phyloP scores from a whole-genome alignment of 257 asterid species.

The Prunella vulgaris region DNA sequence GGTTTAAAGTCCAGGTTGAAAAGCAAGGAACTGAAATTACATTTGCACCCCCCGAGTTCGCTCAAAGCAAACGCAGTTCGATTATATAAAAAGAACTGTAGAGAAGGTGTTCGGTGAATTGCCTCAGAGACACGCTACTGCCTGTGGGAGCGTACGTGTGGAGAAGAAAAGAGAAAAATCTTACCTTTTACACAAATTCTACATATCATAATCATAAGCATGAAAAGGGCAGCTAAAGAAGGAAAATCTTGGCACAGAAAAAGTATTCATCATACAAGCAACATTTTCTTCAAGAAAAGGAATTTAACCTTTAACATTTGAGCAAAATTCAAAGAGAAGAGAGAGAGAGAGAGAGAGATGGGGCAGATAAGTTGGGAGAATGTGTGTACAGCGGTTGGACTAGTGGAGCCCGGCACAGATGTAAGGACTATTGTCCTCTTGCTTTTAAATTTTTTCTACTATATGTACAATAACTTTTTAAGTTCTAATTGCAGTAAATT shows the following conservation, averaged over 20 bases:
- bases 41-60: conserved; percentile 16
- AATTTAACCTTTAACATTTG: neutral
- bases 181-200: conserved; percentile 28
- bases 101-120: conserved; percentile 18
- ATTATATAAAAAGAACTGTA: conserved; percentile 10
- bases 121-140: conserved; percentile 48
- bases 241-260: neutral
- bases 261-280: neutral
- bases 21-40: conserved; percentile 1
- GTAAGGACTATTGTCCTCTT: too few species aligned
- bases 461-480: too few species aligned
- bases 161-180: conserved; percentile 18
- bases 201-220: conserved; percentile 5
- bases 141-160: conserved; percentile 20
- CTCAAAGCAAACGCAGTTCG: conserved; percentile 18
- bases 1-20: conserved; percentile 3
- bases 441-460: too few species aligned
- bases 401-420: too few species aligned
- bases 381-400: too few species aligned
- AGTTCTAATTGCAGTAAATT: too few species aligned
- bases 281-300: neutral
- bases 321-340: neutral
- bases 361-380: conserved; percentile 11
- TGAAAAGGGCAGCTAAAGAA: conserved; percentile 20
- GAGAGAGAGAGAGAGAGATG: neutral